Evolutionary conservation across 495 filamentous ascomycete genomes (phyloP), one percentile per base, ranked within the genome.

Genomic region (Penicillium cosmopolitanum): DNA sequence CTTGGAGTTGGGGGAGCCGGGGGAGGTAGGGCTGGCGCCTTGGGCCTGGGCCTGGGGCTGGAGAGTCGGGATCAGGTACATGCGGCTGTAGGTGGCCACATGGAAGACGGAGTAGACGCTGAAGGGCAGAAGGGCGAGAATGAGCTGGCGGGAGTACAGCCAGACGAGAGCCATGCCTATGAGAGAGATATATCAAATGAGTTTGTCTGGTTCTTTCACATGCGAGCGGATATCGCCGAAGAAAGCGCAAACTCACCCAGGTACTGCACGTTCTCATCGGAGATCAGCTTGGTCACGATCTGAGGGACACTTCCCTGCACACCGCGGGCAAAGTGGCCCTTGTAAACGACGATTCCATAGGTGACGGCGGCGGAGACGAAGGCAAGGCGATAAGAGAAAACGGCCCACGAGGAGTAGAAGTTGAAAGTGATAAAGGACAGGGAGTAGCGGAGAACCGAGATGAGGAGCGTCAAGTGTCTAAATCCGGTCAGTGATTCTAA

Each of bases 271-370:
- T 98, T 98, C 83, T 98, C 95, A 73, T 98, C 95, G 16, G 85
- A 77, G 55, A 86, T 80, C 58, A 95, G 75, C 62, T 86, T 85
- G 50, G 93, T 31, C 25, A 77, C 71, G 61, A 86, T 85, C 61
- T 77, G 80, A 61, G 85, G 83, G 42, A 84, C 82, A 55, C 79
- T 82, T 50, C 87, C 87, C 50, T 84, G 77, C 34, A 78, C 70
- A 73, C 88, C 82, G 56, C 91, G 87, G 58, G 95, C 90, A 56
- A 93, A 87, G 77, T 90, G 93, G 52, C 91, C 92, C 84, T 98
- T 98, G 83, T 96, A 98, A n/a, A 98, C 96, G 18, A 98, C 95
- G 59, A 98, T 97, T 62, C 96, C 95, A 76, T 98, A 98, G 3
- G 95, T 98, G 28, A 84, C 85, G 12, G 93, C 91, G 0, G 95